Percentiles rank a stretch among this genome's conserved stretches.
These are phyloP conservation scores for Tolypocladium paradoxum DNA, from an alignment of 2,329 filamentous ascomycete species.

Conservation along the genomic window DNA sequence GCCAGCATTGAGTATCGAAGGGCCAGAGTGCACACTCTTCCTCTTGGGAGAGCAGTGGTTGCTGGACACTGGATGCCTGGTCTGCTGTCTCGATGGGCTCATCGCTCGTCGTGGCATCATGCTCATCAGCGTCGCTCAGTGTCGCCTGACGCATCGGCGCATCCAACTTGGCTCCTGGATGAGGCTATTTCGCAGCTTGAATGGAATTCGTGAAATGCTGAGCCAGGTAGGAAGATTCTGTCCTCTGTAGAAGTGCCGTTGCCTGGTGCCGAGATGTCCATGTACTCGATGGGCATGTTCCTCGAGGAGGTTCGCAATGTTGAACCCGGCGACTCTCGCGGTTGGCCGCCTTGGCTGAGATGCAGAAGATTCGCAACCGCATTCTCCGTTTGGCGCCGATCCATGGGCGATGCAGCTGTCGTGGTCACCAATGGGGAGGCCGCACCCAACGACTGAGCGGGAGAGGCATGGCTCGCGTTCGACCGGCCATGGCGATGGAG, in stretches of 20 bases:
- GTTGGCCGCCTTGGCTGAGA: conserved; percentile 20
- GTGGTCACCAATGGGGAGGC: background rate
- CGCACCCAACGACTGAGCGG: background rate
- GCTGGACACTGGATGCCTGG: too few relatives aligned
- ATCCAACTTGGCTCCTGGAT: conserved; percentile 31
- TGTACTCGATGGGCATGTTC: conserved; percentile 10
- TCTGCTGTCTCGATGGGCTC: too few relatives aligned
- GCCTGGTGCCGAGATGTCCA: too few relatives aligned
- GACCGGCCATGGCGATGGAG: background rate
- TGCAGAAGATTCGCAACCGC: conserved; percentile 25
- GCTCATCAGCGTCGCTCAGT: too few relatives aligned
- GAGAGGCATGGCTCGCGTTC: background rate
- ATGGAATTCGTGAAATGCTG: conserved; percentile 34
- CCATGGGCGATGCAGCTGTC: conserved; percentile 9
- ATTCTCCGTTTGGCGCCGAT: conserved; percentile 20
- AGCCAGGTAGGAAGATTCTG: conserved; percentile 35
- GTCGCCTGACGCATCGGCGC: too few relatives aligned
- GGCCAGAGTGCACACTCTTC: conserved; percentile 26
- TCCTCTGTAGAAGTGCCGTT: too few relatives aligned
- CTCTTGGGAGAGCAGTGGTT: conserved; percentile 14
- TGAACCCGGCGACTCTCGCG: background rate
- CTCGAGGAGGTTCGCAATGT: background rate
- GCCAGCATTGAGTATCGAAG: conserved; percentile 38
- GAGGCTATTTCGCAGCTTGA: conserved; percentile 32
- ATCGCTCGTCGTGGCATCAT: too few relatives aligned